Evolutionary conservation across 305 asterid species (phyloP).

Genomic region (Rubia occidens): DNA sequence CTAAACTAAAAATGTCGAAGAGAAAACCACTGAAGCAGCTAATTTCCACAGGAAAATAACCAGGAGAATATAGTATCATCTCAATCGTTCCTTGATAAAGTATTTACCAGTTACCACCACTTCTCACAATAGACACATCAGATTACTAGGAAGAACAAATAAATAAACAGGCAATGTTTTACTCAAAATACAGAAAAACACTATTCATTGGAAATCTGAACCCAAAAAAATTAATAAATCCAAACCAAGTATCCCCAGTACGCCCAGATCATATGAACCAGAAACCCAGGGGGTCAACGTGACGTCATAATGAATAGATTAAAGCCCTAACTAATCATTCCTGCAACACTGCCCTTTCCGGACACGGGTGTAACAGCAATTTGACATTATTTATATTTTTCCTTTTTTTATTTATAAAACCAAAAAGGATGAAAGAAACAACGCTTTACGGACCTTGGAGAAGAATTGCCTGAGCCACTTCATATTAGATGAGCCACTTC

Average conservation of each 20-base stretch:
- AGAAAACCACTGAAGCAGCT: neutral
- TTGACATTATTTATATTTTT: neutral
- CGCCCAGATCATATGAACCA: neutral
- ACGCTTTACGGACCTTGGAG: constrained; percentile 1
- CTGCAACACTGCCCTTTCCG: neutral
- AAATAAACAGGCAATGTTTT: neutral
- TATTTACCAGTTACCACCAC: neutral
- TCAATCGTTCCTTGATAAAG: neutral
- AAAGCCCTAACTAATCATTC: neutral
- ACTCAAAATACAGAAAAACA: no score
- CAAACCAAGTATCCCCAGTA: neutral
- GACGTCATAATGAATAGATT: neutral
- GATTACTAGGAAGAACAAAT: neutral
- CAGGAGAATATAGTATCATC: neutral
- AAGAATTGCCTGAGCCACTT: no score
- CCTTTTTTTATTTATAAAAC: neutral
- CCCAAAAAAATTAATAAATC: neutral
- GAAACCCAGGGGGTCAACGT: neutral
- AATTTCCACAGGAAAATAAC: neutral
- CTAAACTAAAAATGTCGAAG: neutral
- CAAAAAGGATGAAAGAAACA: neutral
- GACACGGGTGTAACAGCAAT: neutral
- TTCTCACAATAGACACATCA: neutral
- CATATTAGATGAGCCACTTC: no score
- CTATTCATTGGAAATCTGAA: no score